A percentile compares a stretch with the other conserved stretches of the same genome.
Conservation (phyloP, 2,329 filamentous ascomycete genomes). For the Cercospora beticola region DNA sequence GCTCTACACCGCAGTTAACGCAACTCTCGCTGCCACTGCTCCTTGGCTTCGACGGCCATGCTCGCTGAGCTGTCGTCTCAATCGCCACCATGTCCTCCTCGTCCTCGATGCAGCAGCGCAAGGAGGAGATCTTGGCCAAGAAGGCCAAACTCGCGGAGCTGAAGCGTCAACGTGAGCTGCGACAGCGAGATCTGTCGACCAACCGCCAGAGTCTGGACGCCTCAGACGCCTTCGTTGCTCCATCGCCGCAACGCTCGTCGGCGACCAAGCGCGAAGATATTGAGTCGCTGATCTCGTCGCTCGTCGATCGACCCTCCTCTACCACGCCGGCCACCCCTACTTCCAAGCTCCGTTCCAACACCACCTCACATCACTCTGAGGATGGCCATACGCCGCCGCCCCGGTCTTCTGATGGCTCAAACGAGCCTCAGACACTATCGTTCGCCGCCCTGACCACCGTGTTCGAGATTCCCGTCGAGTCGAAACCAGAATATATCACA, state of each 20-base stretch:
- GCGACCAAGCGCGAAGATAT: constrained; percentile 66
- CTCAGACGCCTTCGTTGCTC: constrained; percentile 69
- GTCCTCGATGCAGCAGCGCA: constrained; percentile 62
- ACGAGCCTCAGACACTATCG: constrained; percentile 67
- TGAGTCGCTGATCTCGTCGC: constrained; percentile 78
- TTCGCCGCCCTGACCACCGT: constrained; percentile 73
- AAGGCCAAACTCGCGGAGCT: constrained; percentile 95
- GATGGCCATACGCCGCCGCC: constrained; percentile 33
- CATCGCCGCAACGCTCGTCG: constrained; percentile 67
- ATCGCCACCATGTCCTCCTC: constrained; percentile 7
- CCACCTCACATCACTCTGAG: constrained; percentile 26
- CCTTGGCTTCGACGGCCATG: constrained; percentile 6
- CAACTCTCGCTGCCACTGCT: neutral
- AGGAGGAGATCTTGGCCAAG: constrained; percentile 95
- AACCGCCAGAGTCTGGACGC: constrained; percentile 67
- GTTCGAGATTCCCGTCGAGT: constrained; percentile 72
- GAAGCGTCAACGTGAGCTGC: constrained; percentile 83
- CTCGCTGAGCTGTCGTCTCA: neutral
- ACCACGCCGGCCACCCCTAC: constrained; percentile 30
- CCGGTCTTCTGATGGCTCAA: constrained; percentile 39
- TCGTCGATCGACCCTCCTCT: constrained; percentile 65
- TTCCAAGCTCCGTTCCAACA: constrained; percentile 32
- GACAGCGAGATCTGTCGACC: constrained; percentile 71
- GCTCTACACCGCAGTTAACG: neutral
- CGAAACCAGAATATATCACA: constrained; percentile 74